Evolutionary conservation across 1,284 basidiomycete species (phyloP), one percentile per base, ranked within the genome.

Genomic region (Heterobasidion annosum): DNA sequence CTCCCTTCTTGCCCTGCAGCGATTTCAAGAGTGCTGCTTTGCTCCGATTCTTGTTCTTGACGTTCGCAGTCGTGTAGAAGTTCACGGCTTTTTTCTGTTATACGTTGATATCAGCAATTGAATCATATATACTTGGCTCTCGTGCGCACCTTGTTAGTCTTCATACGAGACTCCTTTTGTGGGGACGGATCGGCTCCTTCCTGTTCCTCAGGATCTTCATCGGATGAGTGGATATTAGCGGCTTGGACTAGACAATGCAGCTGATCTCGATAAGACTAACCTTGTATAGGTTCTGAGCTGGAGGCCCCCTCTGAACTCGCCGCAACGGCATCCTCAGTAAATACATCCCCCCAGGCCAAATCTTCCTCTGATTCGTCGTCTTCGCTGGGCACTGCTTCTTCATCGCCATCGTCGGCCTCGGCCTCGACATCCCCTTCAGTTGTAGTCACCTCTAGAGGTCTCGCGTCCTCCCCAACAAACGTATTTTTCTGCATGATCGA

Each of bases 31-130:
- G 61, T 16, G 77, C 74, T 15, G 79, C 75, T 62, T 85, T 86
- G 51, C 71, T 69, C 42, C 87, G 79, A 59, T 81, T 93, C 67
- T 88, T 91, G 72, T 93, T 94, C 75, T 95, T 94, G 65, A 94
- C 91, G 64, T 94, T 94, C 1, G 88, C 81, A 49, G 67, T 77
- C 7, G 87, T 84, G 73, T 93, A 98, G 76, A 94, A 99, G 74
- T 98, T 98, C 56, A 81, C 79, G 15, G 91, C 83, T 72, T 93
- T 95, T 74, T 85, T 87, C 88, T 90, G 63, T 32, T 47, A 45
- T 47, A 12, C 6, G 18, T 43, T 43, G 40, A 16, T 3, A 8
- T 13, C 8, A 16, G 16, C 13, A 13, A 40, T 12, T 3, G 37
- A 12, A 40, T 10, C n/a, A 40, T 40, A n/a, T 1, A 8, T 8